Base-by-base conservation (phyloP, 2,329 filamentous ascomycete genomes). In the Verticillium nonalfalfae region DNA sequence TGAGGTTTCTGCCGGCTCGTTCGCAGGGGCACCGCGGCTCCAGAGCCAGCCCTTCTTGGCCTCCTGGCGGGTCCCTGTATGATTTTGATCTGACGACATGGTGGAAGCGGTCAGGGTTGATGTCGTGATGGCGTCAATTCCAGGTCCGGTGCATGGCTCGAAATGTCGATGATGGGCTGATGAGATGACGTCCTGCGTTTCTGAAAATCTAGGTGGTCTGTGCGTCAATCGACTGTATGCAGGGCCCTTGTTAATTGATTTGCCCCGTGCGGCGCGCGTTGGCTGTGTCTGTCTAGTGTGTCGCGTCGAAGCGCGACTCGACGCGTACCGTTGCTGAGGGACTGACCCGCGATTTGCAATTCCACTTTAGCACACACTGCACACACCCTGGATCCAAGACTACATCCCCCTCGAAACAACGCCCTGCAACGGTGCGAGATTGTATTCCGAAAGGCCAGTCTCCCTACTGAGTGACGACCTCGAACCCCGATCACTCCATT, bases 141-240 rank as follows among this genome's bases (percentile, higher is more conserved):
- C 4, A 45, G 6, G 13, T 45, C 39, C 39, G 15, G 15, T n/a
- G 18, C 39, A 45, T 45, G 39, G 45, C 45, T 50, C 45, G 45
- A 50, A 50, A 21, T 26, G 45, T 50, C 45, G 45, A 50, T 50
- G 45, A 50, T 50, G 45, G 18, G 45, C 45, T 50, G 39, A 61
- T 65, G 59, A 63, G 60, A 65, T 65, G 64, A 65, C 64, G 64
- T 65, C 64, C 60, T 61, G 61, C 57, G 62, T 59, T 56, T 59
- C 54, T 52, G 59, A 60, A 58, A 58, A 58, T 61, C 39, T n/a
- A 18, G 11, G 3, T 64, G 64, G 64, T 59, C 64, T 36, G 63
- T 64, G 63, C 60, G 58, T 34, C 21, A 11, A 45, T 58, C 56
- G 56, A 11, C 26, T 26, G 26, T 26, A 50, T 50, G 45, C 45